Conservation (phyloP, 2,329 filamentous ascomycete species). For the Tolypocladium guangdongense region DNA sequence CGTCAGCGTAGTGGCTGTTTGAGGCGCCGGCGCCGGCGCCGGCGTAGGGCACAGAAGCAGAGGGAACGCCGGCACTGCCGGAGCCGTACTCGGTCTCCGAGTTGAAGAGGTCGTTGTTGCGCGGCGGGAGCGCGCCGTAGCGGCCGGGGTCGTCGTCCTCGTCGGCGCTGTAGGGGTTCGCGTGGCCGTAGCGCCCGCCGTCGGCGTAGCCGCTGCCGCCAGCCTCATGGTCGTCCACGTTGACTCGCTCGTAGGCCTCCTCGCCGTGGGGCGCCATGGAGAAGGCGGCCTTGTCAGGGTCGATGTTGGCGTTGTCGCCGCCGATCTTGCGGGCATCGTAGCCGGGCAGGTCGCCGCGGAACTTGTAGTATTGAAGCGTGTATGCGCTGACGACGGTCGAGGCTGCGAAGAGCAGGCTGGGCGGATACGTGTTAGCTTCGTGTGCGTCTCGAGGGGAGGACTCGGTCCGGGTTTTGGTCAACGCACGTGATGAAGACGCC, state of each 20-base stretch:
- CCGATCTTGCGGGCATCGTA: conserved; percentile 39
- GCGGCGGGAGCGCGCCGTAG: conserved; percentile 26
- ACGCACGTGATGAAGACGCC: conserved; percentile 53
- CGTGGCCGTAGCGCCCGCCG: conserved; percentile 23
- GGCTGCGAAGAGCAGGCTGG: conserved; percentile 43
- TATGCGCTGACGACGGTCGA: conserved; percentile 47
- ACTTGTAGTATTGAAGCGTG: conserved; percentile 50
- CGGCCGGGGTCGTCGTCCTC: conserved; percentile 28
- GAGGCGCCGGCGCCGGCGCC: conserved; percentile 19
- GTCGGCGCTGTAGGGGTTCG: conserved; percentile 26
- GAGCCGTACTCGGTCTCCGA: conserved; percentile 37
- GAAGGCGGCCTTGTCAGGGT: conserved; percentile 60
- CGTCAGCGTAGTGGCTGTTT: conserved; percentile 33
- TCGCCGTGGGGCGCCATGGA: conserved; percentile 57
- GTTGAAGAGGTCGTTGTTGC: conserved; percentile 35
- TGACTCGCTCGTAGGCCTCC: conserved; percentile 52
- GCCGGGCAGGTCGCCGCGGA: conserved; percentile 50
- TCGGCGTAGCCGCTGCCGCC: conserved; percentile 18
- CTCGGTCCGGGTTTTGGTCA: background rate
- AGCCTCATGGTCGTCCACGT: conserved; percentile 41
- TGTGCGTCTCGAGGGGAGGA: background rate
- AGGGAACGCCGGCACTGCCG: conserved; percentile 14
- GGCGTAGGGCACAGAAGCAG: conserved; percentile 14
- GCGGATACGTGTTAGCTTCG: background rate
- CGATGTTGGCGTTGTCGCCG: conserved; percentile 39